Percentiles rank a stretch among this genome's conserved stretches.
phyloP scores from a whole-genome alignment of 2,329 filamentous ascomycete genomes.

The Penicillium digitatum region DNA sequence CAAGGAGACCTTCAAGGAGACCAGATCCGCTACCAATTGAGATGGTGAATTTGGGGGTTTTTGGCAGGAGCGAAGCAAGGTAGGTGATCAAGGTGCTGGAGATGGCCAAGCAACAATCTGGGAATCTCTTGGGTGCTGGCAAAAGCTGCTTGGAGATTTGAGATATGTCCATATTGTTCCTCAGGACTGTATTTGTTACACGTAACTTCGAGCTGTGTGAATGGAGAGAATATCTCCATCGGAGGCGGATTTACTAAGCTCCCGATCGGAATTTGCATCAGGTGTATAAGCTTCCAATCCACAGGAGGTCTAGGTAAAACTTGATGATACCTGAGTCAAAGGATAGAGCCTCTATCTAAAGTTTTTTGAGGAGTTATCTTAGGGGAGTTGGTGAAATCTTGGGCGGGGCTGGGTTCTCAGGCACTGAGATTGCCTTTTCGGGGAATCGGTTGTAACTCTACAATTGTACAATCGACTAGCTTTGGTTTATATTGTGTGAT shows the following conservation, averaged over 20 bases:
- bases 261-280: background rate
- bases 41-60: slow-evolving; percentile 31
- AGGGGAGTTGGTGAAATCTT: no score
- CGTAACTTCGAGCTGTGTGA: no score
- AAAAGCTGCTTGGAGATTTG: slow-evolving; percentile 16
- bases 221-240: background rate
- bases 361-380: no score
- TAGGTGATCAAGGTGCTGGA: slow-evolving; percentile 23
- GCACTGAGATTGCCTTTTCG: background rate
- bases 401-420: background rate
- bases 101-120: slow-evolving; percentile 29
- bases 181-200: background rate
- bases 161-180: slow-evolving; percentile 15
- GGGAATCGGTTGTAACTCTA: background rate
- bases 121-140: slow-evolving; percentile 20
- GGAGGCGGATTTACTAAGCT: slow-evolving; percentile 11
- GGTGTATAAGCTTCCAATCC: background rate
- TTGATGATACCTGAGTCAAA: background rate
- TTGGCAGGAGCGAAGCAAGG: slow-evolving; percentile 23
- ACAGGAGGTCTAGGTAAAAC: background rate
- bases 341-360: background rate
- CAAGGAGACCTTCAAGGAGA: slow-evolving; percentile 47
- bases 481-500: background rate
- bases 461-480: background rate
- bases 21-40: slow-evolving; percentile 52